Conservation (phyloP, 306 rosid species). For the Argentina anserina region DNA sequence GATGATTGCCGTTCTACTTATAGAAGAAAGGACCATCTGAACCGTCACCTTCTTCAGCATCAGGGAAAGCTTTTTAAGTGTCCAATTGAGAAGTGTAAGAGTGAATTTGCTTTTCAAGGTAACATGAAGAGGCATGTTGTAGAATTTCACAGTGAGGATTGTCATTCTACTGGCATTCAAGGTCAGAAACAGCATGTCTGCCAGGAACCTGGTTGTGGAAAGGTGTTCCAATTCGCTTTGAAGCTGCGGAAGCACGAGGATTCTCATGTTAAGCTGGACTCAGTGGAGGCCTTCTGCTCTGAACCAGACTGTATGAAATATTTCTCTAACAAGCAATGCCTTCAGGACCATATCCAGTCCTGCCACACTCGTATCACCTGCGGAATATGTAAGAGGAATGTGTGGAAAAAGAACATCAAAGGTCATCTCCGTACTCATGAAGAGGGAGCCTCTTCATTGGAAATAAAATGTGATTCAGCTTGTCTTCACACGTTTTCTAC, state of each 20-base stretch:
- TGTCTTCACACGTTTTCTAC: slow-evolving; percentile 55
- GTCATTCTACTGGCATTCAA: slow-evolving; percentile 12
- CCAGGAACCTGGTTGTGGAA: slow-evolving; percentile 65
- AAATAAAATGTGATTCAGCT: slow-evolving; percentile 43
- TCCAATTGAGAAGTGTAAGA: slow-evolving; percentile 53
- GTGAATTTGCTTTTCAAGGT: slow-evolving; percentile 39
- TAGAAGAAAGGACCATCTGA: slow-evolving; percentile 88
- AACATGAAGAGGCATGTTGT: slow-evolving; percentile 50
- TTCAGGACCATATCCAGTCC: slow-evolving; percentile 52
- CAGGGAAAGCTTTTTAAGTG: slow-evolving; percentile 63
- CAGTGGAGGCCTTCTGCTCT: slow-evolving; percentile 53
- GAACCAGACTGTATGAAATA: slow-evolving; percentile 60
- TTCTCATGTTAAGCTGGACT: slow-evolving; percentile 62
- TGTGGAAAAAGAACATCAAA: slow-evolving; percentile 72
- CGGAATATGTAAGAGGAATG: slow-evolving; percentile 55
- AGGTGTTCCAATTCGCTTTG: slow-evolving; percentile 55
- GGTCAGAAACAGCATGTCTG: slow-evolving; percentile 44
- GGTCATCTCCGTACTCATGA: slow-evolving; percentile 65
- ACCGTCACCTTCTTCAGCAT: slow-evolving; percentile 71
- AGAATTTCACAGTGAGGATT: slow-evolving; percentile 44
- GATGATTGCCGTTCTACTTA: slow-evolving; percentile 70
- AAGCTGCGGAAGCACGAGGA: slow-evolving; percentile 46
- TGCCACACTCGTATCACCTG: slow-evolving; percentile 60
- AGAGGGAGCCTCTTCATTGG: slow-evolving; percentile 24
- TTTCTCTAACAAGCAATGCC: slow-evolving; percentile 56